Base-by-base conservation (phyloP, 1,284 basidiomycete genomes). In the Bondarzewia mesenterica region DNA sequence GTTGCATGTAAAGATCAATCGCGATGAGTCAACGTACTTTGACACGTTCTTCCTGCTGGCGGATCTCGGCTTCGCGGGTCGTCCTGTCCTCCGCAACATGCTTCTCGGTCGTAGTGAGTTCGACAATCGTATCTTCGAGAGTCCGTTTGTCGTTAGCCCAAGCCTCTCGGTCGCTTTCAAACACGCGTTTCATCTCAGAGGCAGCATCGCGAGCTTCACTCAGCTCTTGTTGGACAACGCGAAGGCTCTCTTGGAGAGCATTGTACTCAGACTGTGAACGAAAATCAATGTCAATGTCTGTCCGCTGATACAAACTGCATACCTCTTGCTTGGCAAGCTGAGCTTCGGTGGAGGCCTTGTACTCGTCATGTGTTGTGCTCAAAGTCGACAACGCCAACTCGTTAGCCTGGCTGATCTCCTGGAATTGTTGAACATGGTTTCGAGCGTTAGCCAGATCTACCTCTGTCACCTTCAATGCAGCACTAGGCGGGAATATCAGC, bases 81-180 rank as follows among this genome's bases (percentile, higher is more conserved):
- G 68, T 65, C 23, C 83, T 79, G 53, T 87, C 82, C 39, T 66
- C 77, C 55, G 85, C 80, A 0, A 78, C 76, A 52, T 71, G 69
- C 60, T 75, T 78, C 58, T 87, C 86, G 0, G 85, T 80, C 16
- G 76, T 79, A 49, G 74, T 80, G 64, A 89, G 72, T 58, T 89
- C 85, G 18, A 85, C 75, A 52, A 91, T 87, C 4, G 84, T 81
- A 50, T 80, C 84, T 57, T 90, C 86, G 10, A 91, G 71, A 1
- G 73, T 78, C 67, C 80, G 85, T 73, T 90, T 90, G 65, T 94
- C 92, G 46, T 72, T 78, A 4, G 71, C 64, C 79, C 88, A 92
- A 6, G 80, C 75, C 20, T 70, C 63, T 12, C 82, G 80, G 54
- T 92, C 83, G 2, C 63, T 64, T 44, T 85, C 84, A 44, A 89